These are phyloP conservation scores for Mentha longifolia DNA, from an alignment of 257 asterid genomes.

Conservation along the genomic window DNA sequence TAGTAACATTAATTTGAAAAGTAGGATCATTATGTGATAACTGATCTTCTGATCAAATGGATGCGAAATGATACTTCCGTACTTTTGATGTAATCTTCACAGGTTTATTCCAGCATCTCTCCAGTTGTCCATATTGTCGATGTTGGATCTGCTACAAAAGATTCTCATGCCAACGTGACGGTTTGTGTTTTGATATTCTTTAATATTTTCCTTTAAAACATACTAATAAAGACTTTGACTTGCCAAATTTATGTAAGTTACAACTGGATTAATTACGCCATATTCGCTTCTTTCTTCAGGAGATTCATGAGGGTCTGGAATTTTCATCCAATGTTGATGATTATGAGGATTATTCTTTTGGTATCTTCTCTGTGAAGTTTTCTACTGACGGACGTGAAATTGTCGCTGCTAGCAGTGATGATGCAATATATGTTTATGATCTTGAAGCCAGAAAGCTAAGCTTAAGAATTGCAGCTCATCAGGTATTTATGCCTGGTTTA, in stretches of 20 bases:
- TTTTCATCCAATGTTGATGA: slow-evolving; percentile 60
- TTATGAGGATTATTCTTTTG: slow-evolving; percentile 73
- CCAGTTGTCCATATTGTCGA: slow-evolving; percentile 90
- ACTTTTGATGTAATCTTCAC: slow-evolving; percentile 34
- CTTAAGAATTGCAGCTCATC: slow-evolving; percentile 85
- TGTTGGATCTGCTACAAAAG: slow-evolving; percentile 74
- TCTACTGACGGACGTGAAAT: slow-evolving; percentile 91
- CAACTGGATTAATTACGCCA: slow-evolving; percentile 20
- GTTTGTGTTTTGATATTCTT: slow-evolving; percentile 47
- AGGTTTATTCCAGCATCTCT: slow-evolving; percentile 89
- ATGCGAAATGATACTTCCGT: slow-evolving; percentile 13
- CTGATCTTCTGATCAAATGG: background rate
- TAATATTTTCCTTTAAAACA: slow-evolving; percentile 21
- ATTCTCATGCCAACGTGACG: slow-evolving; percentile 85
- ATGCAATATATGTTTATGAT: slow-evolving; percentile 84
- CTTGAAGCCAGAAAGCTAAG: slow-evolving; percentile 71
- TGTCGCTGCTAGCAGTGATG: slow-evolving; percentile 82
- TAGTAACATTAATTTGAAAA: background rate
- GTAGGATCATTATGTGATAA: background rate
- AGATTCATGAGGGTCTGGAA: slow-evolving; percentile 91
- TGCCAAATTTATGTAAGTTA: too few relatives aligned
- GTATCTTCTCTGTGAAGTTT: slow-evolving; percentile 91
- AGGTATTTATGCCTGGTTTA: slow-evolving; percentile 47
- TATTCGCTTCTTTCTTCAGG: slow-evolving; percentile 54
- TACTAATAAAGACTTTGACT: slow-evolving; percentile 2